Evolutionary conservation across 139 green algal species (phyloP).

Genomic region (Edaphochlamys debaryana): DNA sequence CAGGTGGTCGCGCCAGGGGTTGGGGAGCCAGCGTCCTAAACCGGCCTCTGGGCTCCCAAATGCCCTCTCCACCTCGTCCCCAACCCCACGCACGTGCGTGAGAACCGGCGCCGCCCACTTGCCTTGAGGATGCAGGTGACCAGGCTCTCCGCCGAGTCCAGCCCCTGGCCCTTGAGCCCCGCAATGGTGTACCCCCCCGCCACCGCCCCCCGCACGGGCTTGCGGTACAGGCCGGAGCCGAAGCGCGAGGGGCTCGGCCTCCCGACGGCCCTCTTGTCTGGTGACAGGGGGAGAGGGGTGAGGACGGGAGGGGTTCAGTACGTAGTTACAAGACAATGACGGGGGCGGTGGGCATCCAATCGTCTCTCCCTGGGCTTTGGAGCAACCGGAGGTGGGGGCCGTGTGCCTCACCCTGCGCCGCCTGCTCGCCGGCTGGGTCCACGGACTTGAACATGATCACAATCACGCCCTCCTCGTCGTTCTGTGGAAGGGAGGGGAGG

Average conservation of each 20-base stretch:
- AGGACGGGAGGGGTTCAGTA: no score
- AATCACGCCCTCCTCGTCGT: not conserved
- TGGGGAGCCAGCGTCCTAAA: not conserved
- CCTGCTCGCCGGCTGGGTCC: not conserved
- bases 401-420: no score
- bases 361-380: no score
- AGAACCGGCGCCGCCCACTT: not conserved
- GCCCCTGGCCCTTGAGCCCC: conserved; percentile 18
- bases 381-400: no score
- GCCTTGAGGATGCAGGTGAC: conserved; percentile 54
- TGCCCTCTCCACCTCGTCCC: no score
- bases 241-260: not conserved
- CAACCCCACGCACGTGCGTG: no score
- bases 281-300: no score
- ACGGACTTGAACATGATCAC: not conserved
- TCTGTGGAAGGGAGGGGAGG: no score
- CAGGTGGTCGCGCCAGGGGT: not conserved
- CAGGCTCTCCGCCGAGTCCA: conserved; percentile 39
- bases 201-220: conserved; percentile 45
- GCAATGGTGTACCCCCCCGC: conserved; percentile 56
- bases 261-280: no score
- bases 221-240: conserved; percentile 24
- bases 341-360: no score
- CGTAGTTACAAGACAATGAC: not conserved
- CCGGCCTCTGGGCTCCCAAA: not conserved